Conservation (phyloP, 164 flowering plant genomes). For the Platanus orientalis region DNA sequence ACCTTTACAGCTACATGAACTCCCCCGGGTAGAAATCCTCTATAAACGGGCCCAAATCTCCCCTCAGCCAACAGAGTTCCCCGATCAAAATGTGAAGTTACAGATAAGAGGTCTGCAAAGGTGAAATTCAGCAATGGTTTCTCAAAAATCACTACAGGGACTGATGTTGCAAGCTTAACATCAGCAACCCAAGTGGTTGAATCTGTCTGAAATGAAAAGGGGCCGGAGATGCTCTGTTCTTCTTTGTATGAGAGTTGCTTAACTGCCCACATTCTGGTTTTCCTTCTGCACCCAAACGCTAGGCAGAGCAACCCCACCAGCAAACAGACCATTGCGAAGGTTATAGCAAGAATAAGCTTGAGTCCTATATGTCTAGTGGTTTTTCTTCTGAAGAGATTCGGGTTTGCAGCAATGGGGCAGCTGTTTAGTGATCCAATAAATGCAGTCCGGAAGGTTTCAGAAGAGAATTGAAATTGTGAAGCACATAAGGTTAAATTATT, state of each 20-base stretch:
- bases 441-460: constrained; percentile 31
- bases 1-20: constrained; percentile 91
- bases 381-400: constrained; percentile 34
- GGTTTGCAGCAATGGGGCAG: constrained; percentile 75
- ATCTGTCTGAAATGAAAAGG: constrained; percentile 87
- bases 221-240: constrained; percentile 70
- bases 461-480: constrained; percentile 32
- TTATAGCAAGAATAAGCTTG: constrained; percentile 52
- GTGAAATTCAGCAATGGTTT: constrained; percentile 82
- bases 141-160: constrained; percentile 75
- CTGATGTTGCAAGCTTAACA: constrained; percentile 74
- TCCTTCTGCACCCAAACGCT: constrained; percentile 63
- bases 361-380: constrained; percentile 34
- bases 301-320: constrained; percentile 51
- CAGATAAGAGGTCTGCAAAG: constrained; percentile 79
- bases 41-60: constrained; percentile 80
- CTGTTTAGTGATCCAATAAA: constrained; percentile 51
- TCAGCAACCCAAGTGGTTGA: constrained; percentile 91
- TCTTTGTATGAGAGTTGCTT: constrained; percentile 65
- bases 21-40: constrained; percentile 81
- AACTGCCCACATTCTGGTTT: constrained; percentile 46
- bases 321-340: constrained; percentile 46
- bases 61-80: constrained; percentile 84
- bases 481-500: constrained; percentile 66
- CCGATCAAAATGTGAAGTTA: constrained; percentile 78